Base-by-base conservation (phyloP, 169 alveolate genomes). In the Ichthyophthirius multifiliis region DNA sequence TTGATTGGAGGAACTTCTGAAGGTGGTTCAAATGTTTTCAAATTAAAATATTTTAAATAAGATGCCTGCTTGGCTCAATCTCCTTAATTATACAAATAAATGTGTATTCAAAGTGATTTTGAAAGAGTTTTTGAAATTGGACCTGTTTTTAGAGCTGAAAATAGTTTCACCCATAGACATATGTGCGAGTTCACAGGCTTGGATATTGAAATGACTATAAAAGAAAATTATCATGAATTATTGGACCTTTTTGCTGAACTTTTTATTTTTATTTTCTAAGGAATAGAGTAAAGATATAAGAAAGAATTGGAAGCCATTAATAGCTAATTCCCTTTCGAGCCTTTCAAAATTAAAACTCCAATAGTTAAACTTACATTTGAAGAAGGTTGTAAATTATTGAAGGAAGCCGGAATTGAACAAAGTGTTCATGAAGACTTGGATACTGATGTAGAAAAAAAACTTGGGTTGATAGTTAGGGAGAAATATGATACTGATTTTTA, bases 141-240 rank as follows among this genome's bases (percentile, higher is more conserved):
- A 3, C 99, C 99, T 20, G 99, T 99, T 32, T 99, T 99, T 93
- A 90, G 99, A 75, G 99, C 99, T 4, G 99, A 99, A 92, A 96
- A 98, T 86, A 96, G 99, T 35, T 96, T 96, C 90, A 98, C 99
- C 0, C 98, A 98, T 81, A 94, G 99, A 65, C 99, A 99, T 92
- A 84, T 98, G 85, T 98, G 99, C 85, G 99, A 99, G 92, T 99
- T 98, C 95, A 96, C 97, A 18, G 99, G 99, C 2, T 92, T 99
- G 47, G 99, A 99, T 93, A 71, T 98, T 46, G 99, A 98, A 92
- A 98, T 99, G 99, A 96, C 96, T 41, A 95, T 98, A 76, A 92
- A 96, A 77, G 99, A 97, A 43, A 95, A 97, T 87, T 99, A 96
- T 91, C 90, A 93, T 77, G 99, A 99, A 90, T 97, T 97, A 32